Evolutionary conservation across 345 rosid species (phyloP).

Genomic region (Ailanthus altissimus): DNA sequence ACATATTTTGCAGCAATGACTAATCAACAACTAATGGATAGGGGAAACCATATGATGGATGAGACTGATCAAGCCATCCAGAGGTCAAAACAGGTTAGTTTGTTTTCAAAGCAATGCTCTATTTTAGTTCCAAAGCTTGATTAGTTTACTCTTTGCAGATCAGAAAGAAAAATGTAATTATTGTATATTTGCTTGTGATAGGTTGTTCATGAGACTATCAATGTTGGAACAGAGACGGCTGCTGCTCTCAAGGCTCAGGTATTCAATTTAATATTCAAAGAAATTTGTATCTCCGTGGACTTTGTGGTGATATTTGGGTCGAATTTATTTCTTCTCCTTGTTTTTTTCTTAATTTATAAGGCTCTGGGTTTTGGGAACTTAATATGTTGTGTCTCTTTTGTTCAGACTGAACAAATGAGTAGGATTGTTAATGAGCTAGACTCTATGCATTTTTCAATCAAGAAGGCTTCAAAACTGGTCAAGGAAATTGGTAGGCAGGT

Average conservation of each 20-base stretch:
- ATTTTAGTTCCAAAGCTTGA: background rate
- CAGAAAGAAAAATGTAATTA: slow-evolving; percentile 10
- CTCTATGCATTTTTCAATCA: slow-evolving; percentile 90
- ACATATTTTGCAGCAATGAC: slow-evolving; percentile 67
- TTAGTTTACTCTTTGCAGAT: background rate
- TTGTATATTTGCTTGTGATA: slow-evolving; percentile 23
- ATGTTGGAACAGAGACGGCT: slow-evolving; percentile 89
- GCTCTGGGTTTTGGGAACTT: slow-evolving; percentile 19
- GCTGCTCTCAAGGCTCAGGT: slow-evolving; percentile 95
- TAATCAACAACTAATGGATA: slow-evolving; percentile 71
- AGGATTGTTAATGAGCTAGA: slow-evolving; percentile 96
- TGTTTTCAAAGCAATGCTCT: slow-evolving; percentile 6
- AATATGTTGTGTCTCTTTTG: slow-evolving; percentile 21
- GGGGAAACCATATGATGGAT: slow-evolving; percentile 80
- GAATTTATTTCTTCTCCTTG: slow-evolving; percentile 13
- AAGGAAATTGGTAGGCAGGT: slow-evolving; percentile 99
- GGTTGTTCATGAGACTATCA: slow-evolving; percentile 86
- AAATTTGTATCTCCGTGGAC: background rate
- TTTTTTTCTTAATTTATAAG: slow-evolving; percentile 3
- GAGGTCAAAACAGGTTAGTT: slow-evolving; percentile 69
- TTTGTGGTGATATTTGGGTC: background rate
- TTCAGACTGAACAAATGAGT: slow-evolving; percentile 98
- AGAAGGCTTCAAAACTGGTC: slow-evolving; percentile 90
- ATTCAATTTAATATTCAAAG: slow-evolving; percentile 20
- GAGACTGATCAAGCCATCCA: slow-evolving; percentile 96